Evolutionary conservation across 1,284 basidiomycete species (phyloP).

Genomic region (Tilletia walkeri): DNA sequence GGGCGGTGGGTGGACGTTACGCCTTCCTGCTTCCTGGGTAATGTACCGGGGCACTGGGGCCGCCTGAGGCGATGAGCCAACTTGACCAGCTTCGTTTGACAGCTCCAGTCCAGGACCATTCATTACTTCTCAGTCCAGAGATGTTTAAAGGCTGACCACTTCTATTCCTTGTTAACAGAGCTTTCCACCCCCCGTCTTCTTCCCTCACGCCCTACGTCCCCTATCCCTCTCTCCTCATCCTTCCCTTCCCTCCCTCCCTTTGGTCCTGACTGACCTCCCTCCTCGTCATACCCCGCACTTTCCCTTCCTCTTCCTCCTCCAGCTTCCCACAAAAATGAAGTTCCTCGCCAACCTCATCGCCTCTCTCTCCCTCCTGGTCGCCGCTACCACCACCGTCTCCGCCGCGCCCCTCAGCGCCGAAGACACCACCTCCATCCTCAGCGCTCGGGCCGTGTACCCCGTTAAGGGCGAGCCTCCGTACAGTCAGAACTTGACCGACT

Average conservation of each 20-base stretch:
- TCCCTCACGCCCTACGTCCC: too few species aligned
- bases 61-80: too few species aligned
- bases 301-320: background rate
- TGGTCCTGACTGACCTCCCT: background rate
- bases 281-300: background rate
- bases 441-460: conserved; percentile 5
- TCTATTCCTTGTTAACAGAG: too few species aligned
- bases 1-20: too few species aligned
- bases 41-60: too few species aligned
- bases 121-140: too few species aligned
- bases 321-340: background rate
- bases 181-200: too few species aligned
- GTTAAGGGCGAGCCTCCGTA: conserved; percentile 2
- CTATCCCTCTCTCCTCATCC: background rate
- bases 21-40: too few species aligned
- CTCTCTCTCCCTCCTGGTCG: background rate
- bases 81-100: too few species aligned
- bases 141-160: too few species aligned
- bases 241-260: background rate
- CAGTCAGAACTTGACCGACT: conserved; percentile 6
- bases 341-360: conserved; percentile 3
- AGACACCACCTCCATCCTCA: background rate
- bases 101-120: too few species aligned
- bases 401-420: background rate
- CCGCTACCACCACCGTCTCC: background rate